Evolutionary conservation across 768 basidiomycete genomes (phyloP).

Genomic region (Lactifluus volemus): DNA sequence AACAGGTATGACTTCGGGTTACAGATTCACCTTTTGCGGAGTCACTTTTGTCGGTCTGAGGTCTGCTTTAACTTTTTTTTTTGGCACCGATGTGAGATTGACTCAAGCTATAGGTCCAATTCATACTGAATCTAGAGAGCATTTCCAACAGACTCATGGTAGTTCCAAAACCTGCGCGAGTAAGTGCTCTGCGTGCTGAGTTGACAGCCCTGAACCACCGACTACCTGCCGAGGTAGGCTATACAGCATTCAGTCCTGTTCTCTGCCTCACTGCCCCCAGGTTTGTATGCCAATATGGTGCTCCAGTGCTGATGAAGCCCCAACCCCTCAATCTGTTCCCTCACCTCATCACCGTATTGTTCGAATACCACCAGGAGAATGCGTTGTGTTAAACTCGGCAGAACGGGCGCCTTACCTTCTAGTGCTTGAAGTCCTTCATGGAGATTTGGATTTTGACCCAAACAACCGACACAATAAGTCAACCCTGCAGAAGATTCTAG

Average conservation of each 20-base stretch:
- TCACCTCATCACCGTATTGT: constrained; percentile 90
- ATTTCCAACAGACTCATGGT: constrained; percentile 89
- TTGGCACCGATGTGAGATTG: background rate
- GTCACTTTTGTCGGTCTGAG: constrained; percentile 85
- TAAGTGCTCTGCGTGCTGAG: constrained; percentile 94
- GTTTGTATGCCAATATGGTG: constrained; percentile 90
- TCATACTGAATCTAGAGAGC: constrained; percentile 80
- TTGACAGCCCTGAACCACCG: constrained; percentile 92
- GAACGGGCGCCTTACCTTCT: constrained; percentile 92
- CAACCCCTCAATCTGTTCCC: constrained; percentile 31
- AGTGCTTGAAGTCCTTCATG: constrained; percentile 81
- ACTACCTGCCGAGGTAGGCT: constrained; percentile 82
- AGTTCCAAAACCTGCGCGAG: constrained; percentile 87
- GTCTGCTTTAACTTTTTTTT: constrained; percentile 33
- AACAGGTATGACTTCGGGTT: constrained; percentile 57
- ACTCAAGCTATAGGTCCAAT: constrained; percentile 53
- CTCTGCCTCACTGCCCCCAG: constrained; percentile 30
- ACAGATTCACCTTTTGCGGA: constrained; percentile 66
- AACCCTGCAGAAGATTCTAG: constrained; percentile 65
- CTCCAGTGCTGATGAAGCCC: constrained; percentile 53
- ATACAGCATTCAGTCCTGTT: background rate
- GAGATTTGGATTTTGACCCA: constrained; percentile 91
- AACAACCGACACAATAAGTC: constrained; percentile 77
- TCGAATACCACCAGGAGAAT: constrained; percentile 94
- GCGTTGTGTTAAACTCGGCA: constrained; percentile 95